Percentiles rank a stretch among this genome's conserved stretches.
These are phyloP conservation scores for Excoecaria agallocha DNA, from an alignment of 345 rosid species.

Conservation along the genomic window DNA sequence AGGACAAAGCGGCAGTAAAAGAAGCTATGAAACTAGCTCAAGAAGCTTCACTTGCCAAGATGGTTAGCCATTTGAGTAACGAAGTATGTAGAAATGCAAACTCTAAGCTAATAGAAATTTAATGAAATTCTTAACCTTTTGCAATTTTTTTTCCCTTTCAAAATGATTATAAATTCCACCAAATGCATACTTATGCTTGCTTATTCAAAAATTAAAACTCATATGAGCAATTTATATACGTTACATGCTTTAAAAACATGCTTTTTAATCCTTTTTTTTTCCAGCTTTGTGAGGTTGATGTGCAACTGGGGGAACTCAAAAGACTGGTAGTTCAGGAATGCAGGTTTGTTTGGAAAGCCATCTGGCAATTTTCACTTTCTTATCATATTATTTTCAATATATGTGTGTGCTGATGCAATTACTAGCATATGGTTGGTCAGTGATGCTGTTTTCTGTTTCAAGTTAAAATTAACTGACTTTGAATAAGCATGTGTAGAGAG, in stretches of 20 bases:
- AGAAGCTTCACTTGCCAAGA: constrained; percentile 73
- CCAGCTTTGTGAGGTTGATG: constrained; percentile 66
- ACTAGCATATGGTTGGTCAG: neutral
- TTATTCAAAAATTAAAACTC: neutral
- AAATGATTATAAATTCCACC: neutral
- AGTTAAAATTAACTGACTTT: neutral
- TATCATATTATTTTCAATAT: neutral
- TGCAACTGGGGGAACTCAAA: constrained; percentile 65
- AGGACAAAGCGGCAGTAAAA: constrained; percentile 60
- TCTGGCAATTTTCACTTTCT: constrained; percentile 3
- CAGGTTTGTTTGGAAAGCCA: constrained; percentile 47
- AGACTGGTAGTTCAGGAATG: constrained; percentile 61
- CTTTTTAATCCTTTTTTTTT: constrained; percentile 11
- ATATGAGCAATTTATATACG: neutral
- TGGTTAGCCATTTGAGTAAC: constrained; percentile 60
- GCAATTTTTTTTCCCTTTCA: neutral
- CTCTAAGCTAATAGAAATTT: constrained; percentile 3
- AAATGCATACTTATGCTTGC: neutral
- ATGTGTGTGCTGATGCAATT: neutral
- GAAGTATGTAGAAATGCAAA: constrained; percentile 43
- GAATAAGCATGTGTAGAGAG: neutral
- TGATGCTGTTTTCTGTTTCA: neutral
- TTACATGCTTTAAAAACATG: neutral
- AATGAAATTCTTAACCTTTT: neutral
- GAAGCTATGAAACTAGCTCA: constrained; percentile 60